A percentile compares a stretch with the other conserved stretches of the same genome.
phyloP scores from a whole-genome alignment of 2,329 filamentous ascomycete genomes.

The Talaromyces sp. region DNA sequence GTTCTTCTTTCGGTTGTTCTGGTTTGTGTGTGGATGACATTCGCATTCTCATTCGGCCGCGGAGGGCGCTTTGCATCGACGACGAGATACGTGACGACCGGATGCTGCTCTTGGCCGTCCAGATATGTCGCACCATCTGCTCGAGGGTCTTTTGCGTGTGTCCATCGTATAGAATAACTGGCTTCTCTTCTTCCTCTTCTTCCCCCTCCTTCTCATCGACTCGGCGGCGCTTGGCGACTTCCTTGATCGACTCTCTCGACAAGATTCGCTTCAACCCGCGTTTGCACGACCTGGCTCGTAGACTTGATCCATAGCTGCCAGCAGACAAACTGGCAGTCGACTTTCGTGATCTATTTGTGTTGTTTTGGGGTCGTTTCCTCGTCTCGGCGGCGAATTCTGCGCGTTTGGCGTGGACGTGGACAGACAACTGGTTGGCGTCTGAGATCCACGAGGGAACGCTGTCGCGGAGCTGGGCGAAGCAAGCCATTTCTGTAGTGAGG shows the following conservation, averaged over 20 bases:
- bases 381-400: constrained; percentile 12
- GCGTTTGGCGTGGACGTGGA: constrained; percentile 10
- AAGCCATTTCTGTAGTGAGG: background rate
- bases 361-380: background rate
- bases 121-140: constrained; percentile 12
- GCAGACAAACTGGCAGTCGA: background rate
- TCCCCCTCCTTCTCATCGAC: background rate
- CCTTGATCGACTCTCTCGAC: constrained; percentile 5
- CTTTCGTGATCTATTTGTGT: background rate
- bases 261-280: constrained; percentile 10
- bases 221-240: constrained; percentile 2
- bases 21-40: background rate
- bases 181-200: background rate
- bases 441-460: constrained; percentile 11
- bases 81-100: constrained; percentile 6
- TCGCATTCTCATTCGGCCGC: constrained; percentile 7
- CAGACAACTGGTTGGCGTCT: constrained; percentile 6
- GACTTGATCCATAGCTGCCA: background rate
- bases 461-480: constrained; percentile 11
- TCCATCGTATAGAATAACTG: constrained; percentile 8
- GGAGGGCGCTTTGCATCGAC: constrained; percentile 5
- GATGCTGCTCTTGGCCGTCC: constrained; percentile 11
- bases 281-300: background rate
- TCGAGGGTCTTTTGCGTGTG: constrained; percentile 12
- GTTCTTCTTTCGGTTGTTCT: background rate